Conservation (phyloP, 768 basidiomycete species). For the Termitomyces sp. region DNA sequence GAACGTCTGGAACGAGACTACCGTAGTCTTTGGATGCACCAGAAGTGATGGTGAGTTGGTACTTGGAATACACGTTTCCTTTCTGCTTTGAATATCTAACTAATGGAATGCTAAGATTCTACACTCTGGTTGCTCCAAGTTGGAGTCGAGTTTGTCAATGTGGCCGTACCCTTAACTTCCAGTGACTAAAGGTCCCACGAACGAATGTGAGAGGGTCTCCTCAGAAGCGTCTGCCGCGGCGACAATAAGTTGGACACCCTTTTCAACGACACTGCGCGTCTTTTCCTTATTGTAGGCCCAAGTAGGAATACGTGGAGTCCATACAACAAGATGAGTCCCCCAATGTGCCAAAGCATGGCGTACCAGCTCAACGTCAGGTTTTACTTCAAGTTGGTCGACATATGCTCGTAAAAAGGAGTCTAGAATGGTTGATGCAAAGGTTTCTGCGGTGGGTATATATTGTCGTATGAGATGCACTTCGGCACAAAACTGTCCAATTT, state of each 20-base stretch:
- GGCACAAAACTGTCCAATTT: slow-evolving; percentile 63
- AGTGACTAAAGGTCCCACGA: slow-evolving; percentile 20
- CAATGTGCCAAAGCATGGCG: slow-evolving; percentile 40
- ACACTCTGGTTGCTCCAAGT: neutral
- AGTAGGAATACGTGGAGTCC: slow-evolving; percentile 38
- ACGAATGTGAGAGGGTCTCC: slow-evolving; percentile 22
- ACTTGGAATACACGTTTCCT: neutral
- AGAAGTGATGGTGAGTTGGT: no score
- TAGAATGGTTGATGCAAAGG: slow-evolving; percentile 33
- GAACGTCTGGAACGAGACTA: no score
- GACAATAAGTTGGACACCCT: slow-evolving; percentile 46
- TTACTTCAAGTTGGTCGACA: slow-evolving; percentile 20
- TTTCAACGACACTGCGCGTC: slow-evolving; percentile 44
- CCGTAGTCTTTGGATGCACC: neutral
- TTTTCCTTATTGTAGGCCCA: slow-evolving; percentile 48
- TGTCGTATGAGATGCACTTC: slow-evolving; percentile 50
- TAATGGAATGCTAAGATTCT: neutral
- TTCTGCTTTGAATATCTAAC: no score
- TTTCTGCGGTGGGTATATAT: slow-evolving; percentile 39
- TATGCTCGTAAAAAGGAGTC: slow-evolving; percentile 47
- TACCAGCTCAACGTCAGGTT: slow-evolving; percentile 26
- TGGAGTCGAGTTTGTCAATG: no score
- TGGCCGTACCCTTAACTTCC: neutral
- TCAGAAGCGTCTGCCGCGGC: slow-evolving; percentile 26
- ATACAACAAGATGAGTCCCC: slow-evolving; percentile 53